Evolutionary conservation across 2,329 filamentous ascomycete species (phyloP), one percentile per base, ranked within the genome.

Genomic region (Leptographium lundbergii): DNA sequence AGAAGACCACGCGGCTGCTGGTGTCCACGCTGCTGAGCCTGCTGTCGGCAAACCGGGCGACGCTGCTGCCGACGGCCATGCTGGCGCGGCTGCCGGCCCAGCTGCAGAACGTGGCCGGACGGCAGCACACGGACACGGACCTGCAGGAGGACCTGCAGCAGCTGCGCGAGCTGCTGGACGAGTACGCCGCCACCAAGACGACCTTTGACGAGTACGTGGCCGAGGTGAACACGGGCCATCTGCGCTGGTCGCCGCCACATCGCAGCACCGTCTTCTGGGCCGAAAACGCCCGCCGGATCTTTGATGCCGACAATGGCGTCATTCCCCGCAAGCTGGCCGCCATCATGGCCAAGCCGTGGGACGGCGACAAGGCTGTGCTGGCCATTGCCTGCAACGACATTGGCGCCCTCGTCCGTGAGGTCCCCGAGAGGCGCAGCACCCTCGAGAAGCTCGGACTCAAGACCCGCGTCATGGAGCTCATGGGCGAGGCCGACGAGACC

Each of bases 351-450:
- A 79, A 82, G 69, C 83, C 70, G 75, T 95, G 81, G 83, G 81
- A 77, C 81, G 89, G 86, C 61, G 89, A 94, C 67, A 90, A 88
- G 69, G 88, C 94, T 68, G 91, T 96, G 25, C 76, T 96, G 63
- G 91, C 91, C 2, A 92, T 96, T 73, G 91, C 88, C 24, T 95
- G 91, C 74, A 96, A 95, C 70, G 91, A 96, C 69, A 82, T 96
- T 24, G 91, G 89, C n/a, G 86, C 79, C 63, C 74, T 96, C 61
- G 91, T 96, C 55, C 91, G 89, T 72, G 89, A 95, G 72, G 88
- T 92, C 58, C 91, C 91, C 0, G 91, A 95, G 75, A 88, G 86
- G 75, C 79, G 91, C 67, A 76, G 79, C 60, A 82, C 87, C 70
- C 78, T 96, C 66, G 91, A 96, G 75, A 91, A 86, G 74, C 72